phyloP scores from a whole-genome alignment of 305 asterid genomes.

The Solanum chacoense region DNA sequence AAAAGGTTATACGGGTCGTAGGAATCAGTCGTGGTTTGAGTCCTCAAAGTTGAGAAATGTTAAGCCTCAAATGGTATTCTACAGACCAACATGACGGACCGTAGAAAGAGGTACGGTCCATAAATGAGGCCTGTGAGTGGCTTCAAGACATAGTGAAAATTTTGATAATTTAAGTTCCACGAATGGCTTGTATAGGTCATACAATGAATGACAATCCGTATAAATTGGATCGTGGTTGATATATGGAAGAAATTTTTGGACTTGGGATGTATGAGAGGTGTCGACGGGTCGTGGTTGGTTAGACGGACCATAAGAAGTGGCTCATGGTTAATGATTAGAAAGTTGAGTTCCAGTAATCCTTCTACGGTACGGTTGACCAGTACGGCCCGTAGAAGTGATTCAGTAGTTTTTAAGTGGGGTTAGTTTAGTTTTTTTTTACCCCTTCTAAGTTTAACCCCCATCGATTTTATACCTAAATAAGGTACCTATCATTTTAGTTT shows the following conservation, averaged over 20 bases:
- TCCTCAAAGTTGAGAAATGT: neutral
- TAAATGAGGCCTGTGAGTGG: neutral
- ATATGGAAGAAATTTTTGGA: too few relatives aligned
- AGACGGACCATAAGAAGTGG: neutral
- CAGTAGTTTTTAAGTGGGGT: neutral
- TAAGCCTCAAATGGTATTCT: neutral
- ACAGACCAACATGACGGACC: neutral
- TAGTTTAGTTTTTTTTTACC: too few relatives aligned
- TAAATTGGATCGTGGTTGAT: neutral
- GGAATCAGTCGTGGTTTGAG: neutral
- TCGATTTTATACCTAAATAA: too few relatives aligned
- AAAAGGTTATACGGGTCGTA: too few relatives aligned
- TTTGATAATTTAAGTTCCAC: neutral
- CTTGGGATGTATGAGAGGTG: neutral
- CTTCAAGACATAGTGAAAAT: neutral
- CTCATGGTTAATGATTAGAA: too few relatives aligned
- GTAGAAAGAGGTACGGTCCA: rapidly evolving
- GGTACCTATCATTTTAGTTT: too few relatives aligned
- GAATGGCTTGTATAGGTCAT: neutral
- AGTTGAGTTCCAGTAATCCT: neutral
- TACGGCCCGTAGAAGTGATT: neutral
- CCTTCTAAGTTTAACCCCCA: too few relatives aligned
- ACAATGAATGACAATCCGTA: neutral
- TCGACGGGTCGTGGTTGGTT: neutral
- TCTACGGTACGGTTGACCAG: neutral